Conservation (phyloP, 805 yeast species). For the Zygoascus bituminiphila region DNA sequence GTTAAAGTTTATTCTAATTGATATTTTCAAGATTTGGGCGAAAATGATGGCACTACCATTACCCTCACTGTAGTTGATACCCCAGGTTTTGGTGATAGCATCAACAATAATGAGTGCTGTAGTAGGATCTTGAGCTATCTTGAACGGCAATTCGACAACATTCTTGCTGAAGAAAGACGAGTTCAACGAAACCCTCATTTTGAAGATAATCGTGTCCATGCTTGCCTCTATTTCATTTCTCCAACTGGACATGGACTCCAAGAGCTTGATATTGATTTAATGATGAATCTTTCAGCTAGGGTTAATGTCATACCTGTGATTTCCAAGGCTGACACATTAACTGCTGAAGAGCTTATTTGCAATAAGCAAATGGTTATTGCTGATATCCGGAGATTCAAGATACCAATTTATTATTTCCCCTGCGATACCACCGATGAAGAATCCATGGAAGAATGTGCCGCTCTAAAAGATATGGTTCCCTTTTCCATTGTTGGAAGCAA, state of each 20-base stretch:
- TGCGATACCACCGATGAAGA: conserved; percentile 47
- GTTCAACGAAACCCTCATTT: conserved; percentile 77
- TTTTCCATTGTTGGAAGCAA: conserved; percentile 54
- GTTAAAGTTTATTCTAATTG: background rate
- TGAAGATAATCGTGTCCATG: conserved; percentile 70
- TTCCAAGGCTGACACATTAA: conserved; percentile 71
- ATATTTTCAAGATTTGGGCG: conserved; percentile 38
- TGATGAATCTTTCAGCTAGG: conserved; percentile 58
- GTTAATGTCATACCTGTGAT: conserved; percentile 82
- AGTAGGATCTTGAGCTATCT: conserved; percentile 46
- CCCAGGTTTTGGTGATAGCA: conserved; percentile 70
- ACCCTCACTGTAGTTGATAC: conserved; percentile 55
- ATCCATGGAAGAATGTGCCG: conserved; percentile 28
- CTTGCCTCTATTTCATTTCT: conserved; percentile 67
- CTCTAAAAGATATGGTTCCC: conserved; percentile 43
- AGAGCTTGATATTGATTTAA: conserved; percentile 64
- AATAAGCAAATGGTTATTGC: conserved; percentile 47
- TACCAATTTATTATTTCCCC: conserved; percentile 67
- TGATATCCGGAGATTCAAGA: conserved; percentile 50
- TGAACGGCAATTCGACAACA: conserved; percentile 57
- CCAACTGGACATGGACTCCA: conserved; percentile 44
- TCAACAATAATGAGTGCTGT: conserved; percentile 50
- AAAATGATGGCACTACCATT: conserved; percentile 45
- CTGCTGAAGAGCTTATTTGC: conserved; percentile 50
- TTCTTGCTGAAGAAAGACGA: conserved; percentile 78